Evolutionary conservation across 2,329 filamentous ascomycete genomes (phyloP), one percentile per base, ranked within the genome.

Genomic region (Colletotrichum navitas): DNA sequence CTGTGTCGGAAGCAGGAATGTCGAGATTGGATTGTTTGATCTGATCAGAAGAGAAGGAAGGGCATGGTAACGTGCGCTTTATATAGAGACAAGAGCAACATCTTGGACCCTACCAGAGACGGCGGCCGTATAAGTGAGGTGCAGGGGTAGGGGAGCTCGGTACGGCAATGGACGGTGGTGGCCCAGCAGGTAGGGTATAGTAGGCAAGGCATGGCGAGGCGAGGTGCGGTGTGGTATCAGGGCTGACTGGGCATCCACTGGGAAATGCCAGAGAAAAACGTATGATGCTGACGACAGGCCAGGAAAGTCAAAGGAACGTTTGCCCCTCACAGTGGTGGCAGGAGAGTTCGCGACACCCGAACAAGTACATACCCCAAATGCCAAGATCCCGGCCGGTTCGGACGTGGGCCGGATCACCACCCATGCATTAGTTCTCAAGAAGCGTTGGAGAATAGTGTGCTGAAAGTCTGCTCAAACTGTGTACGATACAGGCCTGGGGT

Each of bases 281-380:
- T 72, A 72, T 63, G 69, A 72, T 69, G 69, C 63, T 72, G 59
- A 69, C 69, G 66, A 61, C 69, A 72, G 60, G 65, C 60, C 69
- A 64, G 69, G 69, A 69, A 68, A 72, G 65, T 45, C 65, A 55
- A 72, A 41, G 60, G 52, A 72, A 32, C 65, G 64, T 39, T 55
- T 72, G 60, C 69, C 69, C 69, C 69, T 72, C 65, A 71, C 68
- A 69, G 21, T n/a, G 21, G 69, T 72, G 69, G 21, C 45, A 71
- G 68, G 34, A 69, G 47, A 69, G 45, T 54, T 60, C 56, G 58
- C 63, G 64, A 68, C 56, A 67, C 64, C 32, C 45, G 43, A 8
- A 62, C 59, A 52, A 34, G 34, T 18, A 18, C 18, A 12, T 14
- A n/a, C n/a, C 58, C 51, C 59, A 47, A 64, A 36, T 32, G 60